Evolutionary conservation across 768 basidiomycete genomes (phyloP), one percentile per base, ranked within the genome.

Genomic region (Termitomyces sp.): DNA sequence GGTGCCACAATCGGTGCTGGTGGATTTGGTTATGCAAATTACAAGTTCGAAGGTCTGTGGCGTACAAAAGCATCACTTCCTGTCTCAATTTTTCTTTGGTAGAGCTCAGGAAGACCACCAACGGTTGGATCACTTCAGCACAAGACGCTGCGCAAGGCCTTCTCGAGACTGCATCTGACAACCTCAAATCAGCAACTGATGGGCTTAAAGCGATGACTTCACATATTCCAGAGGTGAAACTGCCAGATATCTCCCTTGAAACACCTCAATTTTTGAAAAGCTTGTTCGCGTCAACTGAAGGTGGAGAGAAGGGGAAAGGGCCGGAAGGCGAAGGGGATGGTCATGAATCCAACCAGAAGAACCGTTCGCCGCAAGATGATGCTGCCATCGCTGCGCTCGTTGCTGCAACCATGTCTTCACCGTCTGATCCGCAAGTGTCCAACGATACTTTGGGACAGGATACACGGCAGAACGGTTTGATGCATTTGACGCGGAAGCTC

Each of bases 401-500:
- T 56, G 89, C 87, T 18, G 87, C 91, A 2, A 87, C 88, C 1
- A 78, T 92, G 76, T 87, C 89, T 0, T 85, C 90, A 1, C 88
- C 90, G 1, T 82, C 83, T 2, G 88, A 89, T 63, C 75, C 81
- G 20, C 80, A 80, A 56, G 64, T 71, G 7, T 68, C 70, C 36
- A 66, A 68, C 16, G 74, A 78, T 38, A 67, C 67, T 13, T 54
- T 70, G n/a, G 54, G 65, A 46, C 61, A 74, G 9, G 82, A 85
- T 60, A 68, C 75, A 9, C 77, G 79, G 38, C 86, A 86, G 59
- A 93, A 95, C 65, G 92, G 91, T 13, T 80, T 99, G 46, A 90
- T 98, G 87, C 86, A 95, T 64, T 77, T 99, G 56, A 99, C 97
- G 2, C 81, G 81, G 69, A 98, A 96, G 68, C 83, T 99, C 58